Percentiles rank a stretch among this genome's conserved stretches.
These are phyloP conservation scores for Pseudogymnoascus sp. DNA, from an alignment of 2,329 filamentous ascomycete genomes.

Conservation along the genomic window DNA sequence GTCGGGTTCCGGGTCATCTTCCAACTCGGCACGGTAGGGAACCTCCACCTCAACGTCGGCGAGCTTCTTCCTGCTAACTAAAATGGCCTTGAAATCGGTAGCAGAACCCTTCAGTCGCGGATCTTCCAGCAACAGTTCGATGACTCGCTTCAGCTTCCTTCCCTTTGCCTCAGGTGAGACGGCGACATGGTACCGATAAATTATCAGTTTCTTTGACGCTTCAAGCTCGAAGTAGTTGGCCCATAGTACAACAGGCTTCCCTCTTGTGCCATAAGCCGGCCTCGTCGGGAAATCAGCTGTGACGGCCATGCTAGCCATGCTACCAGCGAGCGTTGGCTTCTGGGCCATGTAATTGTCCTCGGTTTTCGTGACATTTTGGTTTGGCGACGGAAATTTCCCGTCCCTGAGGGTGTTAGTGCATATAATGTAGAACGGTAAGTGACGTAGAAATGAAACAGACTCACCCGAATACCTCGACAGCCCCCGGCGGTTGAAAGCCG, in stretches of 20 bases:
- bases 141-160: slow-evolving; percentile 22
- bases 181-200: slow-evolving; percentile 25
- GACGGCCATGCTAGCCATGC: slow-evolving; percentile 9
- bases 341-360: slow-evolving; percentile 11
- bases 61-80: slow-evolving; percentile 1
- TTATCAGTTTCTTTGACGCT: slow-evolving; percentile 16
- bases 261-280: slow-evolving; percentile 21
- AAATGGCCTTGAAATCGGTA: slow-evolving; percentile 21
- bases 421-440: neutral
- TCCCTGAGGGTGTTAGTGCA: neutral
- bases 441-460: slow-evolving; percentile 4
- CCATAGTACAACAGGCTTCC: slow-evolving; percentile 22
- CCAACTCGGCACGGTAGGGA: slow-evolving; percentile 11
- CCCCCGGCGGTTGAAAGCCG: neutral
- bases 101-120: slow-evolving; percentile 14
- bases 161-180: slow-evolving; percentile 18
- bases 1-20: slow-evolving; percentile 12
- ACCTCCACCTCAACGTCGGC: neutral
- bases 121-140: slow-evolving; percentile 25
- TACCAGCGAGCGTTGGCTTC: slow-evolving; percentile 2
- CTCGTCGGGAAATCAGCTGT: slow-evolving; percentile 11
- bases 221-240: slow-evolving; percentile 26
- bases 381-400: slow-evolving; percentile 5
- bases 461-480: slow-evolving; percentile 10
- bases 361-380: slow-evolving; percentile 7